Percentiles rank a stretch among this genome's conserved stretches.
Conservation (phyloP, 495 filamentous ascomycete species). For the Neurospora sp. region DNA sequence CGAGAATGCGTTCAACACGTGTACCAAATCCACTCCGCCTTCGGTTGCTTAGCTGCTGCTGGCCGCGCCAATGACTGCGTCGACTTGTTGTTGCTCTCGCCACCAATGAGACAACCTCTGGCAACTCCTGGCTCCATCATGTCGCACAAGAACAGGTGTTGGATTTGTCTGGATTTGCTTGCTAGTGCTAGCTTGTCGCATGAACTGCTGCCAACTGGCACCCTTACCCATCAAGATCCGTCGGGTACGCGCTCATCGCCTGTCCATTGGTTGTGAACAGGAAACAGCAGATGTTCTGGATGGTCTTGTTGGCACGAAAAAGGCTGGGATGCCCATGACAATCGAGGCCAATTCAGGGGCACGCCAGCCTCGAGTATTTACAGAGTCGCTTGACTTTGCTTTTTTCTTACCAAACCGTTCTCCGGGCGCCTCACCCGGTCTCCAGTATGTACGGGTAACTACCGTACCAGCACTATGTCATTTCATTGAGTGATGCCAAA, state of each 20-base stretch:
- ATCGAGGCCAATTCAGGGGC: neutral
- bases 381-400: neutral
- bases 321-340: neutral
- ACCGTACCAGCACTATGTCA: neutral
- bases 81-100: neutral
- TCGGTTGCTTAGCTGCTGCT: neutral
- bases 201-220: neutral
- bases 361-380: neutral
- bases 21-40: neutral
- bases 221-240: neutral
- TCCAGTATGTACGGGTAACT: constrained; percentile 8
- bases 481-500: constrained; percentile 24
- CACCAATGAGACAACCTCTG: neutral
- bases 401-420: neutral
- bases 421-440: neutral
- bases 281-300: neutral
- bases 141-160: neutral
- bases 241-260: neutral
- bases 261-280: neutral
- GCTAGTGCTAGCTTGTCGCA: neutral
- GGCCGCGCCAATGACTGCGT: neutral
- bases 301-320: neutral
- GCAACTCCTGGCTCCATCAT: neutral
- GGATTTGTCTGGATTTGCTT: neutral
- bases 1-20: neutral